These are phyloP conservation scores for Penicillium polonicum DNA, from an alignment of 2,329 filamentous ascomycete genomes.

Conservation along the genomic window DNA sequence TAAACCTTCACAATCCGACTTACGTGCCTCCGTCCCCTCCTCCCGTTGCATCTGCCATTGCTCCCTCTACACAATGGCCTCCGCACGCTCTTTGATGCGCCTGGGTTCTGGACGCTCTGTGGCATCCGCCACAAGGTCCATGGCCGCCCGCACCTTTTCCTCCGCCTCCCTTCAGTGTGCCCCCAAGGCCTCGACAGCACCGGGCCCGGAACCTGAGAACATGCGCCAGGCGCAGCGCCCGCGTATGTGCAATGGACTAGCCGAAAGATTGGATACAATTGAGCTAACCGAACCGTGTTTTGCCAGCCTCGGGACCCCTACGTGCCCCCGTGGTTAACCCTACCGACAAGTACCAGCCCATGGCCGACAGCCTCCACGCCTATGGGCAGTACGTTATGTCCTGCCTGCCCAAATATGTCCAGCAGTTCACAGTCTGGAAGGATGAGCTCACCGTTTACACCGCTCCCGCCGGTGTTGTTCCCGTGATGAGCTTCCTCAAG, in stretches of 20 bases:
- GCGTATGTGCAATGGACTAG: constrained; percentile 39
- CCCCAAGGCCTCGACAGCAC: constrained; percentile 52
- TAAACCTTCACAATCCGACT: constrained; percentile 28
- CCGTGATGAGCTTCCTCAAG: constrained; percentile 92
- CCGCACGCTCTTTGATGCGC: constrained; percentile 47
- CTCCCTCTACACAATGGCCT: constrained; percentile 42
- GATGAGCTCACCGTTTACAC: constrained; percentile 97
- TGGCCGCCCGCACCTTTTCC: constrained; percentile 39
- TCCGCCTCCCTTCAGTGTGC: constrained; percentile 42
- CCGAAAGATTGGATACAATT: constrained; percentile 8
- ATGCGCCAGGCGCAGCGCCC: constrained; percentile 61
- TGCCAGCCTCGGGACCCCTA: constrained; percentile 58
- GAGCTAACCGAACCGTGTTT: constrained; percentile 16
- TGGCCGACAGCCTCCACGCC: constrained; percentile 82
- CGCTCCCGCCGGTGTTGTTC: constrained; percentile 80
- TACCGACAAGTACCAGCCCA: constrained; percentile 85
- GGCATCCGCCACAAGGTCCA: constrained; percentile 35
- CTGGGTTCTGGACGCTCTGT: constrained; percentile 43
- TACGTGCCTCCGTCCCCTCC: constrained; percentile 24
- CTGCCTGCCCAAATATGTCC: constrained; percentile 94
- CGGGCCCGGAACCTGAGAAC: constrained; percentile 63
- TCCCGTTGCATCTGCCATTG: constrained; percentile 30
- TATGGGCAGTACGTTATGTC: constrained; percentile 98
- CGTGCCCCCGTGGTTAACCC: constrained; percentile 83
- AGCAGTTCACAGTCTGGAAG: constrained; percentile 99